phyloP scores from a whole-genome alignment of 805 yeast genomes.

The Alloascoidea hylecoeti region DNA sequence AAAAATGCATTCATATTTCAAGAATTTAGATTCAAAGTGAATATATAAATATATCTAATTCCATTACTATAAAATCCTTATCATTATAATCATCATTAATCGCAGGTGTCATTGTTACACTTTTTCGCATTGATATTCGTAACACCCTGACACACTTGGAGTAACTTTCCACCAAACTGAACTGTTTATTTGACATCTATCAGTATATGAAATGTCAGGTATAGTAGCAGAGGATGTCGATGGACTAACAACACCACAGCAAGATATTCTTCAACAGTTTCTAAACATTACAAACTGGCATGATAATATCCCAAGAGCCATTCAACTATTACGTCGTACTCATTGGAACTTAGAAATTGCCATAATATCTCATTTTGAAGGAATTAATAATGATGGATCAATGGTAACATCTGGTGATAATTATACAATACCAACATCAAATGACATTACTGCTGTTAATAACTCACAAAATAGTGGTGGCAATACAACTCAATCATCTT shows the following conservation, averaged over 20 bases:
- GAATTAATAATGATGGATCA: background rate
- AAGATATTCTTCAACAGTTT: background rate
- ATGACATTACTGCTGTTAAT: conserved; percentile 8
- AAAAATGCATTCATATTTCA: conserved; percentile 13
- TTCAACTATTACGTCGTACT: conserved; percentile 14
- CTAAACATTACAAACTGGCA: conserved; percentile 1
- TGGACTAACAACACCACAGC: background rate
- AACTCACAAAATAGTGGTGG: conserved; percentile 3
- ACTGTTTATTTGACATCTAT: no score
- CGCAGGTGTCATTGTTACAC: no score
- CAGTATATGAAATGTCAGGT: no score
- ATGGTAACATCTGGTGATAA: conserved; percentile 7
- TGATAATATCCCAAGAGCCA: conserved; percentile 13
- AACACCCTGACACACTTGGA: no score
- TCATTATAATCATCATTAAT: no score
- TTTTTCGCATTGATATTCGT: no score
- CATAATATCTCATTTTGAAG: conserved; percentile 10
- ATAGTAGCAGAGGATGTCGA: no score
- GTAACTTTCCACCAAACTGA: no score
- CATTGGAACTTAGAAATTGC: conserved; percentile 26
- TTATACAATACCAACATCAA: conserved; percentile 8
- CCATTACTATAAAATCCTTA: no score
- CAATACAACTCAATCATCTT: conserved; percentile 1
- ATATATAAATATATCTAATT: no score
- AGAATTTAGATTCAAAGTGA: no score